Percentiles rank a stretch among this genome's conserved stretches.
Conservation (phyloP, 768 basidiomycete genomes). For the Lentinula sp. region DNA sequence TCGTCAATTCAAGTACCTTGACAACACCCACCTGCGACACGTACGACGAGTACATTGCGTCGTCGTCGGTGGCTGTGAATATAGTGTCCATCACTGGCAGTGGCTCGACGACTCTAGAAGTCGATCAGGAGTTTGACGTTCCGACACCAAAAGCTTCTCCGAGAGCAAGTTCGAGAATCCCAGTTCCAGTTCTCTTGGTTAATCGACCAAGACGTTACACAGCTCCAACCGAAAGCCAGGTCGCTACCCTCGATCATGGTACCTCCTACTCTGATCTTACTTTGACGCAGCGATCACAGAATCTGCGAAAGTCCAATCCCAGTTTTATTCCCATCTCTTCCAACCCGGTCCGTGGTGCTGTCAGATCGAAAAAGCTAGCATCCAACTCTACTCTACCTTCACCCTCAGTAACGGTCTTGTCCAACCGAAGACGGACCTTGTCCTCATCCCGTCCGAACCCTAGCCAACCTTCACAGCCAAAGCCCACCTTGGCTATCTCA, state of each 20-base stretch:
- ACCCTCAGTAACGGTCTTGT: background rate
- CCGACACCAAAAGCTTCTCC: background rate
- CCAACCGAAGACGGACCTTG: background rate
- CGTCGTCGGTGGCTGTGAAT: background rate
- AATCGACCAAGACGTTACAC: background rate
- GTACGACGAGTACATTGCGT: background rate
- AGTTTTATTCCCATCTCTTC: background rate
- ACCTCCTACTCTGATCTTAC: background rate
- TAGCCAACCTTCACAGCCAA: background rate
- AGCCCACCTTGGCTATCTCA: background rate
- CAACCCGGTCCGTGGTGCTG: background rate
- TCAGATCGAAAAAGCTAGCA: background rate
- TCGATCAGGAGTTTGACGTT: background rate
- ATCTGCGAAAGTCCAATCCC: background rate
- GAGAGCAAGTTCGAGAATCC: background rate
- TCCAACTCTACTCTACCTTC: background rate
- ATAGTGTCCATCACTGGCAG: background rate
- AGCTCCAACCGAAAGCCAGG: background rate
- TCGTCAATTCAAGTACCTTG: background rate
- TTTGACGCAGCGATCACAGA: background rate
- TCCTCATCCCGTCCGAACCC: background rate
- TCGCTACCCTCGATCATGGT: background rate
- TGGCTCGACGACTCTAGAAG: background rate
- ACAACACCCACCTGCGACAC: background rate
- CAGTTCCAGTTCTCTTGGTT: background rate